phyloP scores from a whole-genome alignment of 768 basidiomycete species.

The Cantharellus cinnabarinus region DNA sequence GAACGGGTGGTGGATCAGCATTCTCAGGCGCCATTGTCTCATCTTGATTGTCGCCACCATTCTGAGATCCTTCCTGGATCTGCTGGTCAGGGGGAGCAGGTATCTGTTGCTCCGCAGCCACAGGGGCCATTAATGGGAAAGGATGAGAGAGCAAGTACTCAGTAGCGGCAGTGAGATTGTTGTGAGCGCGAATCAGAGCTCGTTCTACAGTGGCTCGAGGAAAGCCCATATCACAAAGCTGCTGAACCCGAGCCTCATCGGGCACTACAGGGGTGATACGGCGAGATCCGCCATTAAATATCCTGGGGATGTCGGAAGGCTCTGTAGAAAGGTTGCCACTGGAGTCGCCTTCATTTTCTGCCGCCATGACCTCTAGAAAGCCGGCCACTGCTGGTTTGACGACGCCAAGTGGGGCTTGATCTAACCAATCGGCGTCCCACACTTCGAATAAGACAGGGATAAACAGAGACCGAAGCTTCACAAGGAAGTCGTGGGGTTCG shows the following conservation, averaged over 20 bases:
- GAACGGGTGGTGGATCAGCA: neutral
- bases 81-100: constrained; percentile 37
- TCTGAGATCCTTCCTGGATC: constrained; percentile 1
- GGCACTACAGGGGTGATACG: constrained; percentile 23
- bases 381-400: constrained; percentile 56
- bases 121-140: constrained; percentile 29
- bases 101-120: neutral
- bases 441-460: constrained; percentile 45
- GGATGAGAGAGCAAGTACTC: constrained; percentile 73
- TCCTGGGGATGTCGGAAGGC: neutral
- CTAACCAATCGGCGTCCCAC: constrained; percentile 75
- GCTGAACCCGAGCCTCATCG: constrained; percentile 60
- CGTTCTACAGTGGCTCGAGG: constrained; percentile 68
- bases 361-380: constrained; percentile 61
- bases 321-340: neutral
- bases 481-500: constrained; percentile 70
- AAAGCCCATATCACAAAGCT: constrained; percentile 94
- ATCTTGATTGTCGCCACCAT: neutral
- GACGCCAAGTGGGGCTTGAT: constrained; percentile 50
- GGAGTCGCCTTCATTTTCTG: constrained; percentile 41
- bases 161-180: constrained; percentile 76
- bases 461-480: constrained; percentile 50
- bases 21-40: neutral
- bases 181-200: constrained; percentile 65
- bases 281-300: neutral